These are phyloP conservation scores for Jaltomata sinuosa DNA, from an alignment of 257 asterid species.

Conservation along the genomic window DNA sequence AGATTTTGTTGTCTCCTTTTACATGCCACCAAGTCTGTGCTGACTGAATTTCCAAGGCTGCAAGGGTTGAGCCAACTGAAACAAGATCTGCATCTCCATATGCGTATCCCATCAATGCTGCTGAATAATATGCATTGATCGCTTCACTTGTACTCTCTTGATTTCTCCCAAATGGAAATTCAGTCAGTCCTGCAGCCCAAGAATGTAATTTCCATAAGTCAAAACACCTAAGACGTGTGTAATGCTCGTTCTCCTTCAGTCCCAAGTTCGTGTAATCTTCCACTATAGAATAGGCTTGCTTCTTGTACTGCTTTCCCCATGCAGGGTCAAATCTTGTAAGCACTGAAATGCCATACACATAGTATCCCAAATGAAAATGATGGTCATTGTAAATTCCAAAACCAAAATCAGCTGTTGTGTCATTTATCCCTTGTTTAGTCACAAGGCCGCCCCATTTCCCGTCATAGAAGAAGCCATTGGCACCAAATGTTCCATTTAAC, in stretches of 20 bases:
- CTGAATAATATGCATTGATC: conserved; percentile 81
- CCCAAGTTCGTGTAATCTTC: conserved; percentile 75
- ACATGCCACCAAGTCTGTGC: conserved; percentile 97
- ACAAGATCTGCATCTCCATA: conserved; percentile 80
- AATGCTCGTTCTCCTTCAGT: conserved; percentile 30
- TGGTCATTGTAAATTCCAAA: conserved; percentile 86
- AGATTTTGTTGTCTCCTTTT: conserved; percentile 31
- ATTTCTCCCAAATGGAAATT: conserved; percentile 80
- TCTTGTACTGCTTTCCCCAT: conserved; percentile 79
- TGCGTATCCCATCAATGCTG: conserved; percentile 81
- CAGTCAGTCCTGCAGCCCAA: conserved; percentile 94
- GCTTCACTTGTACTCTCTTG: conserved; percentile 98
- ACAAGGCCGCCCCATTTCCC: conserved; percentile 88
- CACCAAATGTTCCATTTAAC: conserved; percentile 68
- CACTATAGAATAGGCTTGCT: conserved; percentile 69
- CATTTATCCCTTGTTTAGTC: conserved; percentile 69
- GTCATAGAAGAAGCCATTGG: conserved; percentile 77
- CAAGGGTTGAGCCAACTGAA: conserved; percentile 52
- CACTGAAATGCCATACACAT: conserved; percentile 70
- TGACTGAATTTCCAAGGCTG: conserved; percentile 64
- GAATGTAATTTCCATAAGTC: conserved; percentile 85
- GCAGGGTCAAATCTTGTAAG: conserved; percentile 69
- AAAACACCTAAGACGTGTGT: conserved; percentile 72
- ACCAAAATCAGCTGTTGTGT: conserved; percentile 83
- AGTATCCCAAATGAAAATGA: conserved; percentile 86